These are phyloP conservation scores for Nemania bipapillata DNA, from an alignment of 2,329 filamentous ascomycete genomes.

Conservation along the genomic window DNA sequence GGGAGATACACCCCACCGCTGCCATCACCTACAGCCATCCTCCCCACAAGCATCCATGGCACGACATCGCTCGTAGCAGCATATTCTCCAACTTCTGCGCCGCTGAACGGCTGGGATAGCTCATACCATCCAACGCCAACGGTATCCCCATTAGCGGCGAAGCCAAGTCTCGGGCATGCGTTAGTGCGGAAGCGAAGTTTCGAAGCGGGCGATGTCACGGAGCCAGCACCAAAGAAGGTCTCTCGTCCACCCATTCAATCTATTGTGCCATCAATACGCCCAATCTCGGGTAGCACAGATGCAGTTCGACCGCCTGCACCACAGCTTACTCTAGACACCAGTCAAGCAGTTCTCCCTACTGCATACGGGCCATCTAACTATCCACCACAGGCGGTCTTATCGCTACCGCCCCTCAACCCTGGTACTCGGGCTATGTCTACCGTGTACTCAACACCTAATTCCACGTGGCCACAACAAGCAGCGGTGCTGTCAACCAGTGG, in stretches of 20 bases:
- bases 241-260: constrained; percentile 49
- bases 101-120: constrained; percentile 53
- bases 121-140: constrained; percentile 55
- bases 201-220: constrained; percentile 60
- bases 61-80: constrained; percentile 53
- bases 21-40: constrained; percentile 60
- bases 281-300: constrained; percentile 45
- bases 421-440: constrained; percentile 78
- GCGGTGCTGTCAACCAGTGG: constrained; percentile 49
- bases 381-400: constrained; percentile 59
- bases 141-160: constrained; percentile 62
- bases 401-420: constrained; percentile 70
- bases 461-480: constrained; percentile 55
- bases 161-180: constrained; percentile 57
- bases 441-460: constrained; percentile 70
- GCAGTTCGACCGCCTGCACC: constrained; percentile 72
- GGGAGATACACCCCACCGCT: constrained; percentile 59
- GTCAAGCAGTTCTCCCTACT: constrained; percentile 43
- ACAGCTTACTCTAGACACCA: constrained; percentile 73
- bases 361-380: constrained; percentile 55
- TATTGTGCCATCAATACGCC: constrained; percentile 43
- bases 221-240: constrained; percentile 66
- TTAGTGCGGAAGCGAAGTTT: constrained; percentile 62
- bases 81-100: constrained; percentile 56
- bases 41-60: constrained; percentile 51